A percentile compares a stretch with the other conserved stretches of the same genome.
These are phyloP conservation scores for Fusarium sp. DNA, from an alignment of 2,329 filamentous ascomycete genomes.

Conservation along the genomic window DNA sequence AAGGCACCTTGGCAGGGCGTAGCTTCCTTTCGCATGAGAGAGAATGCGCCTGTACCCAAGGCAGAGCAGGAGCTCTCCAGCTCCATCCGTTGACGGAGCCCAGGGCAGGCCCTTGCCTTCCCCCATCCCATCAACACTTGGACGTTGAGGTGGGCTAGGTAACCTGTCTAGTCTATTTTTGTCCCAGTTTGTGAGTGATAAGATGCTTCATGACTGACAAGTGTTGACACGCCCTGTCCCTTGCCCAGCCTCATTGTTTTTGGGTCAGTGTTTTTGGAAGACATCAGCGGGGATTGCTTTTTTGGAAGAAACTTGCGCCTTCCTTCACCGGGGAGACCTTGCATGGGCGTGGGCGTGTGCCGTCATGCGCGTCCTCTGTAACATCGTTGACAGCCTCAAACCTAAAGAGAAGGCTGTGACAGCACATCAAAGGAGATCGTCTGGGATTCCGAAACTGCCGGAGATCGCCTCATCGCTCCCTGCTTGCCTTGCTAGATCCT, in stretches of 20 bases:
- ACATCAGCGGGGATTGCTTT: not conserved
- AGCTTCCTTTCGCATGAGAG: conserved; percentile 2
- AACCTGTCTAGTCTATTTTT: conserved; percentile 1
- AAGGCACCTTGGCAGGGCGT: conserved; percentile 8
- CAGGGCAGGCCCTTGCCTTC: not conserved
- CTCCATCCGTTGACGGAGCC: not conserved
- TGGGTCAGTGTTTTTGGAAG: not conserved
- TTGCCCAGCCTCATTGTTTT: not conserved
- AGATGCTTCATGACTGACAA: conserved; percentile 4
- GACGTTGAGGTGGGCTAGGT: not conserved
- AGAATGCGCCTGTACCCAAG: conserved; percentile 2
- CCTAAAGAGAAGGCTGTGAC: not conserved
- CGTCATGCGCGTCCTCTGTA: not conserved
- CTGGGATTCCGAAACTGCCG: not conserved
- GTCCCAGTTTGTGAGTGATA: conserved; percentile 1
- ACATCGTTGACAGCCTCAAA: conserved; percentile 3
- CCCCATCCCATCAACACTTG: not conserved
- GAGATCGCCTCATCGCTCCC: not conserved
- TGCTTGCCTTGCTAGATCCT: not conserved
- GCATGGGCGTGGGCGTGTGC: not conserved
- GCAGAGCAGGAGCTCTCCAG: not conserved
- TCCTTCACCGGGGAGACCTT: not conserved
- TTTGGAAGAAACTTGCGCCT: not conserved
- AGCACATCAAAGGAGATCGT: not conserved
- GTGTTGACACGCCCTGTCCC: not conserved